Evolutionary conservation across 2,329 filamentous ascomycete species (phyloP).

Genomic region (Verticillium zaregamsianum): DNA sequence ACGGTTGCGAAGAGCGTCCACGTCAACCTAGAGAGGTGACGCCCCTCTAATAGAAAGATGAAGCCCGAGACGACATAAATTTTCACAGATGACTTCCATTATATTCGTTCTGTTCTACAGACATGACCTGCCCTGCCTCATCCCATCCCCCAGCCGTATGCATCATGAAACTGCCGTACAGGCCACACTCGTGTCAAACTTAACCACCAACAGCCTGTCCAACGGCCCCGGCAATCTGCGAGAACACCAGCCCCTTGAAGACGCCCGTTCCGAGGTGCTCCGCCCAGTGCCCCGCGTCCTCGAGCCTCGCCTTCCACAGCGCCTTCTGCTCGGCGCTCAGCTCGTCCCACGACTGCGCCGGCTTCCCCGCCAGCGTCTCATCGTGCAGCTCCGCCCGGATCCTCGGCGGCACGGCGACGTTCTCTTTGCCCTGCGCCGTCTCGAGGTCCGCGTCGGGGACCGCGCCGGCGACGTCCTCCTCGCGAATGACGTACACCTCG

Average conservation of each 20-base stretch:
- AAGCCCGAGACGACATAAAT: too few species aligned
- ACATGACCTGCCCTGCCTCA: background rate
- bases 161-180: background rate
- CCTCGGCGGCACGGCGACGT: slow-evolving; percentile 11
- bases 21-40: slow-evolving; percentile 13
- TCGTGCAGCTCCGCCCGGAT: slow-evolving; percentile 42
- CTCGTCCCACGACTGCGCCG: slow-evolving; percentile 67
- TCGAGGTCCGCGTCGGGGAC: slow-evolving; percentile 12
- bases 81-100: too few species aligned
- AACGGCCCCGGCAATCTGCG: slow-evolving; percentile 62
- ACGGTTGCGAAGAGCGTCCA: slow-evolving; percentile 24
- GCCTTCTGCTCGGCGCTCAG: slow-evolving; percentile 57
- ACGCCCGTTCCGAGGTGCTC: slow-evolving; percentile 73
- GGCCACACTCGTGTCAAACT: background rate
- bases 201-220: slow-evolving; percentile 39
- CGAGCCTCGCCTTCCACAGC: slow-evolving; percentile 66
- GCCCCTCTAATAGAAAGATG: background rate
- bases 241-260: slow-evolving; percentile 74
- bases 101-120: background rate
- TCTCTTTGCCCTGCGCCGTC: background rate
- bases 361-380: slow-evolving; percentile 36
- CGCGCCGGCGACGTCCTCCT: slow-evolving; percentile 20
- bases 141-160: background rate
- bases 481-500: slow-evolving; percentile 32
- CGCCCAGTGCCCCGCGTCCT: slow-evolving; percentile 73